phyloP scores from a whole-genome alignment of 2,329 filamentous ascomycete genomes.

The Phaeoacremonium minimum region DNA sequence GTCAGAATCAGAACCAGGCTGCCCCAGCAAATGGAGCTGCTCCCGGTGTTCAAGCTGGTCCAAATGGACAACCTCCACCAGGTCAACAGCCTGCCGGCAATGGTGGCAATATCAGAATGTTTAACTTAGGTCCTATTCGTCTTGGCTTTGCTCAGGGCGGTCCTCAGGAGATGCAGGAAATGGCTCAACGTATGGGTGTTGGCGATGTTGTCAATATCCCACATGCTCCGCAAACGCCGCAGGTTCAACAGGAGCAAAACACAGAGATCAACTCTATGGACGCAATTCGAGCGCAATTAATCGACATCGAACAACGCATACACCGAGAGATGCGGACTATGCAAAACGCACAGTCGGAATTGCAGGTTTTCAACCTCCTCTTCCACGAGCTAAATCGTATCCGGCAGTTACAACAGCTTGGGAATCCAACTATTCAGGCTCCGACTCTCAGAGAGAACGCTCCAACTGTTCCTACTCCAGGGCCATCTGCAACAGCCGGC shows the following conservation, averaged over 20 bases:
- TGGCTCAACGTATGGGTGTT: constrained; percentile 59
- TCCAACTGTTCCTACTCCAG: too few species aligned
- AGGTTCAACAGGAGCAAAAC: constrained; percentile 11
- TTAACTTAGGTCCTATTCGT: constrained; percentile 63
- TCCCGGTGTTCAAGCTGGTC: constrained; percentile 15
- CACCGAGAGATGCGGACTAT: constrained; percentile 62
- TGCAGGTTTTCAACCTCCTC: constrained; percentile 63
- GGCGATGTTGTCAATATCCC: constrained; percentile 20
- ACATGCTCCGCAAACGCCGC: constrained; percentile 9
- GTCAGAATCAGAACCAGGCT: constrained; percentile 27
- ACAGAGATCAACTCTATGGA: constrained; percentile 15
- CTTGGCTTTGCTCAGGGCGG: constrained; percentile 73
- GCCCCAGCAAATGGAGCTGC: constrained; percentile 18
- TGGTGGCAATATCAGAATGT: constrained; percentile 21
- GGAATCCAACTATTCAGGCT: too few species aligned
- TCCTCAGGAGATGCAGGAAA: constrained; percentile 58
- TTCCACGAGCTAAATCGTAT: constrained; percentile 64
- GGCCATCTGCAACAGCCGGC: not conserved
- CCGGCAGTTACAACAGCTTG: constrained; percentile 46
- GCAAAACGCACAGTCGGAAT: constrained; percentile 60
- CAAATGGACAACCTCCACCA: constrained; percentile 25
- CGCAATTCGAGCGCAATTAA: constrained; percentile 55
- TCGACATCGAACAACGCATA: constrained; percentile 64
- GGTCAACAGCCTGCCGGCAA: constrained; percentile 25
- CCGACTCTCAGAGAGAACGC: too few species aligned